Base-by-base conservation (phyloP, 495 filamentous ascomycete genomes). In the Amphirosellinia nigrospora region DNA sequence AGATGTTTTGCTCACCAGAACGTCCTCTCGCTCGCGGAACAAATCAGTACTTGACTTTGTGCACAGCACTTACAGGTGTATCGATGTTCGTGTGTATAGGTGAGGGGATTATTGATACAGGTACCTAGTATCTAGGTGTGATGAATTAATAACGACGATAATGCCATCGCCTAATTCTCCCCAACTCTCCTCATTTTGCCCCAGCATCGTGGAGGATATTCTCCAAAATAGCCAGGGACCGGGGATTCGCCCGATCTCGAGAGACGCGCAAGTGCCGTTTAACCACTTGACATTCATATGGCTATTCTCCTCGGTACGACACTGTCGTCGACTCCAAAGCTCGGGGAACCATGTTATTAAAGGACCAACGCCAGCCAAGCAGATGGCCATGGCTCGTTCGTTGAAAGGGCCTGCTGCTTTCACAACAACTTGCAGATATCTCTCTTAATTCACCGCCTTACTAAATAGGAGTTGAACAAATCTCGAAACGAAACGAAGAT, bases 291-390 rank as follows among this genome's bases (percentile, higher is more conserved):
- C 56, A 61, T 74, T 75, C 73, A 77, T 77, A 73, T 77, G 75
- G 75, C 34, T 77, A 77, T 77, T 77, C 67, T 75, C 71, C 70
- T 63, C 67, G 71, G 73, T 74, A 61, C 72, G 70, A 77, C 75
- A 74, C 39, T 45, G 68, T 72, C 70, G 66, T 72, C 46, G 50
- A 62, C 62, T 72, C 71, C 71, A 69, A 58, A 61, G 63, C 66
- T 73, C 71, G 43, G 69, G 69, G 67, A 69, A 73, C 68, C 66
- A 69, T 73, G n/a, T 46, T 73, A 75, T 73, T 61, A 73, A 75
- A 70, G 68, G 39, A 6, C 50, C 65, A 38, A 32, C 66, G 64
- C 70, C 52, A 61, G 50, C 69, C 75, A n/a, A n/a, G n/a, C n/a
- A 68, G 64, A 55, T 19, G 6, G 16, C 41, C 34, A 36, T 21